Percentiles rank a stretch among this genome's conserved stretches.
phyloP scores from a whole-genome alignment of 345 rosid genomes.

The Conringia planisiliqua region DNA sequence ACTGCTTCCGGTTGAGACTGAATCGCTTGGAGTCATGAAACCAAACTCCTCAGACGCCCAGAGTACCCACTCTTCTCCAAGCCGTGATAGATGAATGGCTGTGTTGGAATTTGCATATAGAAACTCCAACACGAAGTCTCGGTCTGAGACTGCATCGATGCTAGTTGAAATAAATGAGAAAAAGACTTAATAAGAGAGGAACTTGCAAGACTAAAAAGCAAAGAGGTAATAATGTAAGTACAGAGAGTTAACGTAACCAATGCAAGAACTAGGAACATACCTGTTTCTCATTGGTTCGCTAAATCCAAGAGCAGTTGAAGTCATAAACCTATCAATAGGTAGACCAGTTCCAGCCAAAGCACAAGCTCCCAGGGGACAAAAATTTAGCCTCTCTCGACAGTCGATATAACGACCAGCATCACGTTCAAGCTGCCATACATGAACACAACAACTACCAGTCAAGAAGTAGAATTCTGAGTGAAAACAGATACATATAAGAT shows the following conservation, averaged over 20 bases:
- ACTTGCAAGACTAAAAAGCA: neutral
- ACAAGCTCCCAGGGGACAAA: constrained; percentile 93
- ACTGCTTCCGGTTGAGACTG: constrained; percentile 94
- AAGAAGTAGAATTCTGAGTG: neutral
- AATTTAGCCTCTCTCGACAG: constrained; percentile 72
- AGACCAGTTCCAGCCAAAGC: constrained; percentile 96
- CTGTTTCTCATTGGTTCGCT: constrained; percentile 91
- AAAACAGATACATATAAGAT: neutral
- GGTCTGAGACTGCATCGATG: constrained; percentile 94
- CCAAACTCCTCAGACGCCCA: constrained; percentile 99
- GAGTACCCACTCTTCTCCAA: constrained; percentile 97
- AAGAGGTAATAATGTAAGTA: neutral
- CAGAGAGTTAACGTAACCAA: neutral
- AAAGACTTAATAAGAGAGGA: neutral
- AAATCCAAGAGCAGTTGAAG: constrained; percentile 71
- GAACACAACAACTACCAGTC: neutral
- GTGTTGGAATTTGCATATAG: constrained; percentile 69
- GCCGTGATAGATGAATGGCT: constrained; percentile 82
- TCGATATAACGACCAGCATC: constrained; percentile 80
- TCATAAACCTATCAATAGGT: constrained; percentile 88
- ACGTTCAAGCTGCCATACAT: constrained; percentile 82
- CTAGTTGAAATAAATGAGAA: constrained; percentile 30
- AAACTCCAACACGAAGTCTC: constrained; percentile 88
- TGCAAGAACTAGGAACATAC: constrained; percentile 34
- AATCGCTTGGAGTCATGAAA: constrained; percentile 80